A percentile compares a stretch with the other conserved stretches of the same genome.
These are phyloP conservation scores for Acer negundo DNA, from an alignment of 345 rosid species.

Conservation along the genomic window DNA sequence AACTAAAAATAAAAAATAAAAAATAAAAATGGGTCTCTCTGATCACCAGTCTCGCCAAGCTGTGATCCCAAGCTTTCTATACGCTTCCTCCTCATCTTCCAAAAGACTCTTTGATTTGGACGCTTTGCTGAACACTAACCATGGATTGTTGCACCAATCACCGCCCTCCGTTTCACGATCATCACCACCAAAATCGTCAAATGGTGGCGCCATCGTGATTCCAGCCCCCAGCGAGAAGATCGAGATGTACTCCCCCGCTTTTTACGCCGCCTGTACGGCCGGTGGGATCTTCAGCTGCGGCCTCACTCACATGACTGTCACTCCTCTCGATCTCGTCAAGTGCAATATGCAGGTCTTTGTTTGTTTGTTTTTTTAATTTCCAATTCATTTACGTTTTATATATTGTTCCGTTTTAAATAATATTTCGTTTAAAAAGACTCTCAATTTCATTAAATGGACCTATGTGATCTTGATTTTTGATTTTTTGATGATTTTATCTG, in stretches of 20 bases:
- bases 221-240: slow-evolving; percentile 76
- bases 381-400: neutral
- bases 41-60: slow-evolving; percentile 42
- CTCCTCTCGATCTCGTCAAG: slow-evolving; percentile 95
- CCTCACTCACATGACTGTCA: slow-evolving; percentile 79
- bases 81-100: slow-evolving; percentile 42
- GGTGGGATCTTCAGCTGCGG: slow-evolving; percentile 84
- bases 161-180: slow-evolving; percentile 19
- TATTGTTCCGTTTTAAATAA: neutral
- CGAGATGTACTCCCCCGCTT: slow-evolving; percentile 76
- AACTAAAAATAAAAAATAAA: neutral
- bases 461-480: neutral
- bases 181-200: slow-evolving; percentile 8
- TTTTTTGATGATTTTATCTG: neutral
- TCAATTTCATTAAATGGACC: neutral
- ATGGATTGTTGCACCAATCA: slow-evolving; percentile 19
- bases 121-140: slow-evolving; percentile 22
- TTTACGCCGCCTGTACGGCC: slow-evolving; percentile 74
- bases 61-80: slow-evolving; percentile 76
- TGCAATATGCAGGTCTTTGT: slow-evolving; percentile 93
- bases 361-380: neutral
- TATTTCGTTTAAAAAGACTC: neutral
- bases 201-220: slow-evolving; percentile 33
- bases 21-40: slow-evolving; percentile 40
- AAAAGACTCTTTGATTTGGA: slow-evolving; percentile 29